phyloP scores from a whole-genome alignment of 2,329 filamentous ascomycete species.

The Calonectria multiphialidica region DNA sequence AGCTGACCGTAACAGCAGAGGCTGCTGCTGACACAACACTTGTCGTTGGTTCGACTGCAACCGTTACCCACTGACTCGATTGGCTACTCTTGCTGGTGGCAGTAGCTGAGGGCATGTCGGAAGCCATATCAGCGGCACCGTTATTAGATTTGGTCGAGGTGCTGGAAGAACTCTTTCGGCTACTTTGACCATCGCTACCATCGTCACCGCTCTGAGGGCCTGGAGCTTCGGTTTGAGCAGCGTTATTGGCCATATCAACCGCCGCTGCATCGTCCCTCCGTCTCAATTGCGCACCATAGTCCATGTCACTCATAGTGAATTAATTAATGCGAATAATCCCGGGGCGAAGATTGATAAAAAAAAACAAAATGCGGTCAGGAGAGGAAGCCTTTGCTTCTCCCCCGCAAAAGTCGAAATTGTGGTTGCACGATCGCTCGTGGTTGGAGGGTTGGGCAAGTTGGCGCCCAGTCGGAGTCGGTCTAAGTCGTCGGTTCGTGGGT shows the following conservation, averaged over 20 bases:
- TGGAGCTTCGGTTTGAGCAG: neutral
- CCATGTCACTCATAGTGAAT: neutral
- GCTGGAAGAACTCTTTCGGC: neutral
- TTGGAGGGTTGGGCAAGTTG: neutral
- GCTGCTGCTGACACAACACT: neutral
- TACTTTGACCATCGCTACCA: no score
- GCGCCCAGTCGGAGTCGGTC: slow-evolving; percentile 4
- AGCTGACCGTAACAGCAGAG: neutral
- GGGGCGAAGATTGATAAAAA: neutral
- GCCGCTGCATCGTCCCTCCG: neutral
- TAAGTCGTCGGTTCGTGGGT: slow-evolving; percentile 2
- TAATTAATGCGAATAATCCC: neutral
- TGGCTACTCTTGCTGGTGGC: neutral
- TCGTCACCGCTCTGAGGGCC: no score
- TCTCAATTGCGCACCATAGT: neutral
- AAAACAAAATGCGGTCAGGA: neutral
- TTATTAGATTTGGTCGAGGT: no score
- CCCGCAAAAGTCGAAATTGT: neutral
- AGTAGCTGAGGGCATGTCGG: neutral
- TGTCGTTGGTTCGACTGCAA: neutral
- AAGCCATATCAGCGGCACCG: no score
- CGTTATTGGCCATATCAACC: neutral
- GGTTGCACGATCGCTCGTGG: slow-evolving; percentile 1
- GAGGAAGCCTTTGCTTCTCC: neutral
- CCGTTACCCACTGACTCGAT: neutral